These are phyloP conservation scores for Cicer arietinum DNA, from an alignment of 306 rosid genomes.

Conservation along the genomic window DNA sequence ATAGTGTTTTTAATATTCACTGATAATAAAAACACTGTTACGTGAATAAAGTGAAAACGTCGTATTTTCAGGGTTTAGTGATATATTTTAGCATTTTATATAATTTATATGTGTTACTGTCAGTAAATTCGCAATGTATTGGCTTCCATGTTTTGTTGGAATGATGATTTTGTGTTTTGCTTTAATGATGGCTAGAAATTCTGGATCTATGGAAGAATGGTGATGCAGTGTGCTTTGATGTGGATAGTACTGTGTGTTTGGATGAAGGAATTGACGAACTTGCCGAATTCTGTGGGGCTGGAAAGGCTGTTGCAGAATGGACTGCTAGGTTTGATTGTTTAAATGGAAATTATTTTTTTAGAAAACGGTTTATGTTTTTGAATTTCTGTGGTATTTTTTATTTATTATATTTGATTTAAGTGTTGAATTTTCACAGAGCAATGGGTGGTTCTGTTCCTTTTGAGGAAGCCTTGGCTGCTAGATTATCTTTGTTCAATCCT, in stretches of 20 bases:
- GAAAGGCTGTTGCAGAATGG: constrained; percentile 96
- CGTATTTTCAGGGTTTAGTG: neutral
- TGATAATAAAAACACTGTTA: neutral
- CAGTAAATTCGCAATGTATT: neutral
- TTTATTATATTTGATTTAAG: constrained; percentile 41
- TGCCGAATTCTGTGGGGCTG: constrained; percentile 95
- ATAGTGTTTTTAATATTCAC: neutral
- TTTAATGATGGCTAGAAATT: constrained; percentile 48
- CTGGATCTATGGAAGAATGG: constrained; percentile 65
- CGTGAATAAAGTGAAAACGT: neutral
- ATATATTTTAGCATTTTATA: neutral
- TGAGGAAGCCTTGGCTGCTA: constrained; percentile 95
- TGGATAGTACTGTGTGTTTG: constrained; percentile 71
- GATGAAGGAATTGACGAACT: constrained; percentile 97
- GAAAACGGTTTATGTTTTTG: neutral
- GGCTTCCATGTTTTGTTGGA: constrained; percentile 7
- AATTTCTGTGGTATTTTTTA: neutral
- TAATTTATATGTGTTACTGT: neutral
- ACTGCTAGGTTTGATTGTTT: constrained; percentile 70
- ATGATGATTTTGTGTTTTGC: neutral
- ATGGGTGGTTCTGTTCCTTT: constrained; percentile 98
- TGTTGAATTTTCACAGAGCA: constrained; percentile 62
- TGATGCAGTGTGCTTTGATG: constrained; percentile 69
- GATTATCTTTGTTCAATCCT: constrained; percentile 84
- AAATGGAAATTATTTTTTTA: neutral